Evolutionary conservation across 306 rosid genomes (phyloP).

Genomic region (Castanea mollissima): DNA sequence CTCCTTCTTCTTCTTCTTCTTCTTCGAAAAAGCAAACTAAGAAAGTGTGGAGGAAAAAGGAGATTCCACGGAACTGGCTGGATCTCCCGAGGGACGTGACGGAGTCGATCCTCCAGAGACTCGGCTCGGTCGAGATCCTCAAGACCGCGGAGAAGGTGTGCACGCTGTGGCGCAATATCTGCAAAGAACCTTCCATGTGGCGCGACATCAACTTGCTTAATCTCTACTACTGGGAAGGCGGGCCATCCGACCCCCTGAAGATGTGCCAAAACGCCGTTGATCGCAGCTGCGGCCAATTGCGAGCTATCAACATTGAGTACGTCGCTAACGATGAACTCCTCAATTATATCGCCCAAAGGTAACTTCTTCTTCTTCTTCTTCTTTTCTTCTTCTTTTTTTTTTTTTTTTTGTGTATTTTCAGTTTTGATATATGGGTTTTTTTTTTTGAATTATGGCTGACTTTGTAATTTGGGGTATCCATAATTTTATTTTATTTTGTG

Average conservation of each 20-base stretch:
- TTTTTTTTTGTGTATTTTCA: not conserved
- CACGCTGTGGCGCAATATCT: slow-evolving; percentile 47
- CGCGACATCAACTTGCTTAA: slow-evolving; percentile 43
- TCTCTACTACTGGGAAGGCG: slow-evolving; percentile 15
- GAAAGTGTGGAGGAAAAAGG: too few relatives aligned
- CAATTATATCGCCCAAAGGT: slow-evolving; percentile 45
- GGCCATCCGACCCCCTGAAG: slow-evolving; percentile 9
- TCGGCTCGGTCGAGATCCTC: slow-evolving; percentile 40
- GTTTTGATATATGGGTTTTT: too few relatives aligned
- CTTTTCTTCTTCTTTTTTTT: too few relatives aligned
- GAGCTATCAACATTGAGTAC: slow-evolving; percentile 21
- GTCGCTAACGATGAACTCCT: not conserved
- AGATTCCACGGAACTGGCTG: slow-evolving; percentile 39
- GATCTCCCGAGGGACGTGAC: slow-evolving; percentile 54
- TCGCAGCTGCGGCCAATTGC: slow-evolving; percentile 43
- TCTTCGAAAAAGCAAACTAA: too few relatives aligned
- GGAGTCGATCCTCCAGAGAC: slow-evolving; percentile 40
- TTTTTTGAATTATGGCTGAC: too few relatives aligned
- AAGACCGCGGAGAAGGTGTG: slow-evolving; percentile 41
- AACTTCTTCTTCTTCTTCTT: not conserved
- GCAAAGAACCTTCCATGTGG: slow-evolving; percentile 54
- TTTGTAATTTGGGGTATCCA: too few relatives aligned
- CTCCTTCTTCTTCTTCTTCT: too few relatives aligned
- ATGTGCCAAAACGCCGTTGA: not conserved
- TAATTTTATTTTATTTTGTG: too few relatives aligned